phyloP scores from a whole-genome alignment of 441 rosid species.

The Geranium incanum region DNA sequence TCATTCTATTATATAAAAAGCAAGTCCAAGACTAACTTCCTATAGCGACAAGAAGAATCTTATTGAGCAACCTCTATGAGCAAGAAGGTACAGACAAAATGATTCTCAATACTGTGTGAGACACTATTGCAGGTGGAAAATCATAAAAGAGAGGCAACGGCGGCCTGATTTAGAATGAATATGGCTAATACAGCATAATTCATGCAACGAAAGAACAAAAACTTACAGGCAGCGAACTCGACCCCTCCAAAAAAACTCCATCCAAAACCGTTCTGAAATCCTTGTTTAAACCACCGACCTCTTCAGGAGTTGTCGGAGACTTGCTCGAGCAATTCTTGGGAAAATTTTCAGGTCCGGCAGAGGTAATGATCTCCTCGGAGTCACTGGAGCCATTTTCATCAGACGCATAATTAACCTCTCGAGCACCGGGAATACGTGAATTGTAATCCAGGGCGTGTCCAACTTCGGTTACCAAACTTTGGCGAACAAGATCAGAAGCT shows the following conservation, averaged over 20 bases:
- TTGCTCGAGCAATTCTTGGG: constrained; percentile 21
- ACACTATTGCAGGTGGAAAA: too few relatives aligned
- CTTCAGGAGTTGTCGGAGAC: constrained; percentile 18
- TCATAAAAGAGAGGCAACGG: not conserved
- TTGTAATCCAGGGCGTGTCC: constrained; percentile 24
- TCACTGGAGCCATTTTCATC: constrained; percentile 33
- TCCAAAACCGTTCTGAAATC: constrained; percentile 32
- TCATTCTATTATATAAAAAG: too few relatives aligned
- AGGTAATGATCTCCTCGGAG: constrained; percentile 23
- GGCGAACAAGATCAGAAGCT: not conserved
- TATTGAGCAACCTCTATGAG: too few relatives aligned
- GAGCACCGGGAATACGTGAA: constrained; percentile 26
- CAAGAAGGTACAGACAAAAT: not conserved
- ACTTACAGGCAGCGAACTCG: constrained; percentile 35
- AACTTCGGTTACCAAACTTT: constrained; percentile 31
- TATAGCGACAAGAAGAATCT: too few relatives aligned
- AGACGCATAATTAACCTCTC: constrained; percentile 23
- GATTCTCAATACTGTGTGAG: not conserved
- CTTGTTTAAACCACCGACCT: constrained; percentile 17
- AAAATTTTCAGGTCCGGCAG: constrained; percentile 21
- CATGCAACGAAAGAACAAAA: constrained; percentile 3
- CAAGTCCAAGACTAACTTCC: too few relatives aligned
- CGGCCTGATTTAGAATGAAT: not conserved
- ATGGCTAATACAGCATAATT: not conserved
- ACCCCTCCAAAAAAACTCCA: constrained; percentile 31